phyloP scores from a whole-genome alignment of 495 filamentous ascomycete species.

The Astrocystis sublimbata region DNA sequence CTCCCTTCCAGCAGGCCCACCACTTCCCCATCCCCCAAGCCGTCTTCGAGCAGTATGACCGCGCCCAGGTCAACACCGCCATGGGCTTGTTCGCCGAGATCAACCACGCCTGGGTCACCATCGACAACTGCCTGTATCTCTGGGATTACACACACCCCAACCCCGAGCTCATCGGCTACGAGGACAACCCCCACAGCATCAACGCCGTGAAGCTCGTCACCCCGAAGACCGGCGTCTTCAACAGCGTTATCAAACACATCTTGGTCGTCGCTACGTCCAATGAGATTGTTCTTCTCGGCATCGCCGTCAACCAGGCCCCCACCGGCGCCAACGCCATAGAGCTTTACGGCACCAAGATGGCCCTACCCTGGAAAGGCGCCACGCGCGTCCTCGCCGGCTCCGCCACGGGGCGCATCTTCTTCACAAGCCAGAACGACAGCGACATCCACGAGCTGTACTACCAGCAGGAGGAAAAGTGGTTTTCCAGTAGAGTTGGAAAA shows the following conservation, averaged over 20 bases:
- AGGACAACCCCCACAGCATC: conserved; percentile 83
- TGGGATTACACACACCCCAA: conserved; percentile 95
- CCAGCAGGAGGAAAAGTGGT: conserved; percentile 97
- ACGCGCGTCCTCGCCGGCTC: conserved; percentile 78
- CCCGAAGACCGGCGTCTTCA: conserved; percentile 81
- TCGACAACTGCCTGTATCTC: conserved; percentile 93
- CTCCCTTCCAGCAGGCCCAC: conserved; percentile 80
- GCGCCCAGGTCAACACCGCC: conserved; percentile 74
- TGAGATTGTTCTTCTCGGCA: conserved; percentile 80
- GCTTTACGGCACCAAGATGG: conserved; percentile 84
- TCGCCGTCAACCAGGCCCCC: conserved; percentile 59
- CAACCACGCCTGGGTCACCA: conserved; percentile 91
- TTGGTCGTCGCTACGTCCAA: conserved; percentile 82
- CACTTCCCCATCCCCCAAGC: conserved; percentile 84
- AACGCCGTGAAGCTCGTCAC: conserved; percentile 78
- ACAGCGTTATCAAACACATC: conserved; percentile 77
- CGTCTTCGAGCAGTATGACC: conserved; percentile 88
- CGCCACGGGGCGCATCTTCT: conserved; percentile 85
- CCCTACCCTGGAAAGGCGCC: conserved; percentile 67
- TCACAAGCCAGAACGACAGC: conserved; percentile 73
- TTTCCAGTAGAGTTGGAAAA: conserved; percentile 75
- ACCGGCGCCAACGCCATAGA: conserved; percentile 69
- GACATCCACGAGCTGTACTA: conserved; percentile 94
- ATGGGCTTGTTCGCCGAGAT: conserved; percentile 94
- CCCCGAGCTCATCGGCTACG: conserved; percentile 87